Base-by-base conservation (phyloP, 257 asterid species). In the Echites panduratus region DNA sequence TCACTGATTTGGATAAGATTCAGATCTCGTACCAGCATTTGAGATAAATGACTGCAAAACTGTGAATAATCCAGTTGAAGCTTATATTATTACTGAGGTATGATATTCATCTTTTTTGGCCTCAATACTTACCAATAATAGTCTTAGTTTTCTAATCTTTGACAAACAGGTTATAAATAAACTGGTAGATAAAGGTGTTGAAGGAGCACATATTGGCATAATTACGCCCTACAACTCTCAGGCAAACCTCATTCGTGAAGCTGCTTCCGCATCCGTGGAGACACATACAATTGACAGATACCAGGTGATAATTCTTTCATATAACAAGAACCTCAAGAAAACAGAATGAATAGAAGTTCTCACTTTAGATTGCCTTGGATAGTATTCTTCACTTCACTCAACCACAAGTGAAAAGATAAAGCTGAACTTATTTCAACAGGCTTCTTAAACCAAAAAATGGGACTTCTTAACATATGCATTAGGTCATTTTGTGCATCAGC, bases 141-240 rank as follows among this genome's bases (percentile, higher is more conserved):
- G 24, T 4, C 20, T 59, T 44, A 26, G 14, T 70, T 69, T 48
- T 61, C 47, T 32, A 22, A 73, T 68, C 79, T 47, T 74, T 52
- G 62, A 65, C 63, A 20, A 73, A 76, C 71, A 94, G 96, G 84
- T 87, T 38, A 70, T 85, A 70, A 78, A 84, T 68, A 78, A 81
- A 59, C 81, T 94, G 79, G 68, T 88, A 68, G 79, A 71, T 20
- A 75, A 91, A 79, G 97, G 98, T 75, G 85, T 91, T 74, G 84
- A 83, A 81, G 90, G 82, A 75, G 86, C 84, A 73, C 88, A 84
- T 40, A 90, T 94, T 77, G 99, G 98, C 74, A 82, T 94, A 78
- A 94, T 94, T 81, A 91, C 99, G 68, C 98, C 98, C 43, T 94
- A 91, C 80, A 94, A 94, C 82, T 79, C 95, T 76, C 99, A 91